Evolutionary conservation across 192 early-diverging fungal species (phyloP), one percentile per base, ranked within the genome.

Genomic region (Coemansia biformis): DNA sequence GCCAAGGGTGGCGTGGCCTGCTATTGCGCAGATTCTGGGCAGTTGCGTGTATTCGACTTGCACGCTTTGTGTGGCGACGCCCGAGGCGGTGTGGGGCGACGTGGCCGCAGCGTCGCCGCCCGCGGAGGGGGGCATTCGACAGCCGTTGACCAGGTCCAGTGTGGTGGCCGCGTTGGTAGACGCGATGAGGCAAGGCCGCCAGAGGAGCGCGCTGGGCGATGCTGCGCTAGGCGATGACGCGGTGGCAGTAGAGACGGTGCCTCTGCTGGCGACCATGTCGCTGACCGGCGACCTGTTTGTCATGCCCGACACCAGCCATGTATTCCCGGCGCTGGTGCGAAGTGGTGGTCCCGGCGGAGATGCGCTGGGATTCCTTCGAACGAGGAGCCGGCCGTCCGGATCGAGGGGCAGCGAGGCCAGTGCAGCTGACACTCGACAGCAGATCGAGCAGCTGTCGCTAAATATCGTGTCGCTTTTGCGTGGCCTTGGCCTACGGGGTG

Each of bases 11-110:
- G 31, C 45, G 16, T 74, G 63, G 70, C 18, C 35, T 0, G 54
- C 46, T 7, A 51, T 74, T 26, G 46, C 15, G 12, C 35, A 26
- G 10, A 35, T 48, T 8, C 18, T 63, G 34, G 24, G 31, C 11
- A 28, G 22, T 3, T 8, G 26, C 4, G 40, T 48, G 2, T 48
- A 43, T 11, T 5, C 32, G 9, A 29, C 46, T 1, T 74, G 70
- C 28, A 66, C 70, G 11, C 50, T 74, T 23, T 66, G 63, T 18
- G 50, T 65, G 34, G 23, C 54, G 4, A 48, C 55, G 12, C 53
- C 54, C 14, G 58, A 61, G 36, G 48, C 21, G 17, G 48, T 55
- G 22, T 74, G 70, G 70, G 17, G 43, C 18, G 55, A 62, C 14
- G 36, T 60, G 5, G 52, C 55, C 9, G 46, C 54, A 4, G 58